Base-by-base conservation (phyloP, 129 eudicot species). In the Rutidosis leptorrhynchoides region DNA sequence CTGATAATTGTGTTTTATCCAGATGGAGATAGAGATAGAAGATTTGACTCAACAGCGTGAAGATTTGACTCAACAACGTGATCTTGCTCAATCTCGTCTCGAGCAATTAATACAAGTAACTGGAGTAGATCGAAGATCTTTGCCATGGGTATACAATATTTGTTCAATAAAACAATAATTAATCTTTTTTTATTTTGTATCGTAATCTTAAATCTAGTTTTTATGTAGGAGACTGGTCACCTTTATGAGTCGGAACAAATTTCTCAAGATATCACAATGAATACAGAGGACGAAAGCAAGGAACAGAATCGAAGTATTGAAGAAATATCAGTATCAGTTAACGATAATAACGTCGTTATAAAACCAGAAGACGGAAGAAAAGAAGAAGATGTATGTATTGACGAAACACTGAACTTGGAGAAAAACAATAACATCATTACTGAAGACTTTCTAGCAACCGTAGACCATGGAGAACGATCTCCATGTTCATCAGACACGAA, bases 51-150 rank as follows among this genome's bases (percentile, higher is more conserved):
- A 16, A 46, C 53, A 46, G 16, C 53, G 53, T 11, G 78, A 68
- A 64, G 90, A 88, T 40, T 49, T 92, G 69, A 92, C 82, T 60
- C 75, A 61, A 25, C 95, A 92, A 70, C 90, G 95, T 27, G 95
- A 91, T 74, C 72, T 77, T 26, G 95, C 95, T 79, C 95, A 82
- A 65, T 78, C 87, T 54, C 88, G 78, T 49, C 61, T 83, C 20
- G 83, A 87, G 57, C 73, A 81, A 68, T 55, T 88, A 66, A 55
- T 91, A 35, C 77, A 20, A 42, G 68, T 82, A 48, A 67, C 72
- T n/a, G 69, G 86, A 65, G 48, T 71, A 45, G 59, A 35, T 67
- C 80, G 58, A 63, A 60, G 53, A 66, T 68, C 90, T 48, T 74
- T 53, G 49, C 62, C 83, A 33, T 69, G 81, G 87, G 90, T 82